These are phyloP conservation scores for Pleurostoma richardsiae DNA, from an alignment of 2,329 filamentous ascomycete species.

Conservation along the genomic window DNA sequence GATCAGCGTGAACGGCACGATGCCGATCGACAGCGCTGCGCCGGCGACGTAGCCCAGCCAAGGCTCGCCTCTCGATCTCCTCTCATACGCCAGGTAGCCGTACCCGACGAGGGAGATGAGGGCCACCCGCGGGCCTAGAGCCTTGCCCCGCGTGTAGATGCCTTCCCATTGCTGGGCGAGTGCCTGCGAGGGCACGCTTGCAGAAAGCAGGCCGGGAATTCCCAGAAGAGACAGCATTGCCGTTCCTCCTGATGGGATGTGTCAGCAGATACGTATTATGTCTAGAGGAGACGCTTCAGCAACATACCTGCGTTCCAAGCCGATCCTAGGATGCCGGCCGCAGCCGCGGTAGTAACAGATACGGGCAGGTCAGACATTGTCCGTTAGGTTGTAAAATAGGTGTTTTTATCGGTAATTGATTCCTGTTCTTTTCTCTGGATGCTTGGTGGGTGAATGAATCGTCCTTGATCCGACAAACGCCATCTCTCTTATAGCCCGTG, in stretches of 20 bases:
- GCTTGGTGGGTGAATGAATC: too few species aligned
- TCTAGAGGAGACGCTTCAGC: constrained; percentile 4
- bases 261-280: constrained; percentile 1
- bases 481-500: too few species aligned
- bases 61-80: constrained; percentile 13
- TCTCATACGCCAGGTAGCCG: constrained; percentile 28
- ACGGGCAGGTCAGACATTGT: constrained; percentile 7
- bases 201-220: constrained; percentile 20
- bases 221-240: constrained; percentile 27
- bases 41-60: constrained; percentile 29
- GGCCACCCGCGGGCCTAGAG: constrained; percentile 29
- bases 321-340: constrained; percentile 31
- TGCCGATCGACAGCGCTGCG: constrained; percentile 24
- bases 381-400: too few species aligned
- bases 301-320: constrained; percentile 28
- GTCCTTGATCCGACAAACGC: too few species aligned
- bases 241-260: constrained; percentile 23
- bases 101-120: constrained; percentile 24
- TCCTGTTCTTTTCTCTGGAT: neutral
- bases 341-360: constrained; percentile 22
- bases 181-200: constrained; percentile 18
- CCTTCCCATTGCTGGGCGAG: constrained; percentile 29
- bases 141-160: constrained; percentile 28
- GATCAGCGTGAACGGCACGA: constrained; percentile 33
- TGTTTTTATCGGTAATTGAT: neutral